These are phyloP conservation scores for Berkeleyomyces rouxiae DNA, from an alignment of 2,329 filamentous ascomycete genomes.

Conservation along the genomic window DNA sequence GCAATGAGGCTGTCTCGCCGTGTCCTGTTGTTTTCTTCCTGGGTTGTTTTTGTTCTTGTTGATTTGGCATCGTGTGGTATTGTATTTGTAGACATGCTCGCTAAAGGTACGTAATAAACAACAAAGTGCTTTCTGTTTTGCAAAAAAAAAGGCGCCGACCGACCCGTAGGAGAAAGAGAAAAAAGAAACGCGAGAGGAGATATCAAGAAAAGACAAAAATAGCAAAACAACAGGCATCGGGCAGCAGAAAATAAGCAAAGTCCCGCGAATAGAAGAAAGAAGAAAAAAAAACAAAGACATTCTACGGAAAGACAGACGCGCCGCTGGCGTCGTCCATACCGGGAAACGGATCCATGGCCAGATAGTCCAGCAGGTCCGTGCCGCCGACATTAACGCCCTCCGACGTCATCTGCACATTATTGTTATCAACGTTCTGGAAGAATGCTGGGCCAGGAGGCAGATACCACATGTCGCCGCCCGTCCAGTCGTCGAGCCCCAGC, in stretches of 20 bases:
- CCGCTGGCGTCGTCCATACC: constrained; percentile 4
- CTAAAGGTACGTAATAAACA: constrained; percentile 20
- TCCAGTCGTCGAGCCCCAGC: constrained; percentile 36
- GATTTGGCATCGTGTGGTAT: too few relatives aligned
- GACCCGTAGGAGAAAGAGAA: not conserved
- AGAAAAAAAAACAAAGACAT: not conserved
- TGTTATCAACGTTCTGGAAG: constrained; percentile 47
- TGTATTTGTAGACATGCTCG: constrained; percentile 12
- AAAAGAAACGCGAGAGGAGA: not conserved
- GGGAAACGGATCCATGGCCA: constrained; percentile 39
- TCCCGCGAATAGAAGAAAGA: too few relatives aligned
- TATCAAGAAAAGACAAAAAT: not conserved
- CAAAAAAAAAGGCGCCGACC: not conserved
- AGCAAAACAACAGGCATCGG: not conserved
- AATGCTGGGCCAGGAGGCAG: constrained; percentile 46
- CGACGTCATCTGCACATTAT: constrained; percentile 46
- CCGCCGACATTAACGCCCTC: constrained; percentile 52
- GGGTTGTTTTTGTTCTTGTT: too few relatives aligned
- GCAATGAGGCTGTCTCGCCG: not conserved
- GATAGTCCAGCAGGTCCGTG: constrained; percentile 49
- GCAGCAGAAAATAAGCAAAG: not conserved
- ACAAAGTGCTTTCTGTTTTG: not conserved
- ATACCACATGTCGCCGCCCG: constrained; percentile 46
- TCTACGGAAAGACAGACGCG: not conserved
- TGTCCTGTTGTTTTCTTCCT: too few relatives aligned